These are phyloP conservation scores for Curvularia eragrostidis DNA, from an alignment of 2,329 filamentous ascomycete genomes.

Conservation along the genomic window DNA sequence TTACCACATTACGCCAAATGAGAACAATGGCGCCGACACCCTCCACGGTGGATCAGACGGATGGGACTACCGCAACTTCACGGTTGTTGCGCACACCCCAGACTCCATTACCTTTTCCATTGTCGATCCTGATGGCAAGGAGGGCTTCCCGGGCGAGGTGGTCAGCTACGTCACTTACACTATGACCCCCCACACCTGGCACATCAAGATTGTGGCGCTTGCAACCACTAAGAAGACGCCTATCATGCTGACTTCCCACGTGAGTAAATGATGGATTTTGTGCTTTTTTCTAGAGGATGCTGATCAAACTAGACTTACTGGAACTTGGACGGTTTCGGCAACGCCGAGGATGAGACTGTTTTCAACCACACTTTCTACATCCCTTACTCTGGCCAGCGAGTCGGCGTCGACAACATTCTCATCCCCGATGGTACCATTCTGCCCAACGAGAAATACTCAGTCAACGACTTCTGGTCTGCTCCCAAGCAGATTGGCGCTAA, in stretches of 20 bases:
- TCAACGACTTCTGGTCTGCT: conserved; percentile 82
- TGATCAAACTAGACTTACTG: conserved; percentile 68
- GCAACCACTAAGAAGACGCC: conserved; percentile 77
- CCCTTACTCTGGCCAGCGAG: conserved; percentile 73
- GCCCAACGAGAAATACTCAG: conserved; percentile 69
- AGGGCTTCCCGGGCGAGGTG: conserved; percentile 81
- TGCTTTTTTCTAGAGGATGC: not conserved
- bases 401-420: conserved; percentile 66
- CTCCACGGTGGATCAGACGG: conserved; percentile 74
- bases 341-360: conserved; percentile 69
- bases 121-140: conserved; percentile 73
- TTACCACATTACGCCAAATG: conserved; percentile 69
- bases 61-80: conserved; percentile 81
- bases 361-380: conserved; percentile 76
- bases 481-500: conserved; percentile 81
- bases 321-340: conserved; percentile 82
- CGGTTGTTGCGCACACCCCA: conserved; percentile 70
- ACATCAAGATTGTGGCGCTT: conserved; percentile 74
- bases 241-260: conserved; percentile 79
- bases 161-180: conserved; percentile 77
- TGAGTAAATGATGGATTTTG: conserved; percentile 44
- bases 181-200: conserved; percentile 69
- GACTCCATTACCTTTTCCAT: conserved; percentile 77
- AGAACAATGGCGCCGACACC: conserved; percentile 61
- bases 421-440: conserved; percentile 66